Evolutionary conservation across 2,329 filamentous ascomycete species (phyloP).

Genomic region (Allantophomopsis cytisporea): DNA sequence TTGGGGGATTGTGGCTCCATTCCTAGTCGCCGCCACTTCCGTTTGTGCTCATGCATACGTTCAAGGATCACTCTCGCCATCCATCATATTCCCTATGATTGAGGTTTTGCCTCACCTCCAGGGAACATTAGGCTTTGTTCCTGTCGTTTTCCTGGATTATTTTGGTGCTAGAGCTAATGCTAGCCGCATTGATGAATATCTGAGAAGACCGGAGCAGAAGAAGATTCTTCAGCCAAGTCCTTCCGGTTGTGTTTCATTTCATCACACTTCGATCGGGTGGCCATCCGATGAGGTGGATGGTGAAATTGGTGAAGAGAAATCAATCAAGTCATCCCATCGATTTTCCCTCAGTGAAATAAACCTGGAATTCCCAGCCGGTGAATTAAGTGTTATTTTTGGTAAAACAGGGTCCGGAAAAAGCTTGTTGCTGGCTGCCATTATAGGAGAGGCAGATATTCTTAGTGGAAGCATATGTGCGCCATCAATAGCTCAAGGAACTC

Average conservation of each 20-base stretch:
- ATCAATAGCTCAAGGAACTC: conserved; percentile 14
- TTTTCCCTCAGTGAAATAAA: conserved; percentile 46
- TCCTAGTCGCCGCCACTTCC: conserved; percentile 52
- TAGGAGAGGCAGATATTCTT: conserved; percentile 17
- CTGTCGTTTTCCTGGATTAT: conserved; percentile 45
- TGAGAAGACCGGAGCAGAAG: conserved; percentile 48
- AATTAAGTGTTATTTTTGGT: conserved; percentile 48
- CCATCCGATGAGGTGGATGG: conserved; percentile 40
- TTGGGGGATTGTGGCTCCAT: conserved; percentile 60
- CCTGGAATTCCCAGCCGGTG: conserved; percentile 38
- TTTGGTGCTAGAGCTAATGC: conserved; percentile 62
- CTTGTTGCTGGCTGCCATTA: conserved; percentile 18
- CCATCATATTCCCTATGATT: conserved; percentile 67
- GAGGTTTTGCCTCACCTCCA: conserved; percentile 61
- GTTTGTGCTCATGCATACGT: conserved; percentile 53
- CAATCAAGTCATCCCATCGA: conserved; percentile 12
- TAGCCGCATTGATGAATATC: conserved; percentile 55
- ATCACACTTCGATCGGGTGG: conserved; percentile 56
- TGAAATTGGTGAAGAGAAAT: conserved; percentile 16
- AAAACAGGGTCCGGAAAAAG: conserved; percentile 53
- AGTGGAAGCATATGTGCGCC: conserved; percentile 29
- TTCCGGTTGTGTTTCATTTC: conserved; percentile 42
- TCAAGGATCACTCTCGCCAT: conserved; percentile 49
- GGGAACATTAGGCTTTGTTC: conserved; percentile 51
- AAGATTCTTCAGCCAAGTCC: conserved; percentile 35